A percentile compares a stretch with the other conserved stretches of the same genome.
Conservation (phyloP, 257 asterid species). For the Ajuga chamaepitys region DNA sequence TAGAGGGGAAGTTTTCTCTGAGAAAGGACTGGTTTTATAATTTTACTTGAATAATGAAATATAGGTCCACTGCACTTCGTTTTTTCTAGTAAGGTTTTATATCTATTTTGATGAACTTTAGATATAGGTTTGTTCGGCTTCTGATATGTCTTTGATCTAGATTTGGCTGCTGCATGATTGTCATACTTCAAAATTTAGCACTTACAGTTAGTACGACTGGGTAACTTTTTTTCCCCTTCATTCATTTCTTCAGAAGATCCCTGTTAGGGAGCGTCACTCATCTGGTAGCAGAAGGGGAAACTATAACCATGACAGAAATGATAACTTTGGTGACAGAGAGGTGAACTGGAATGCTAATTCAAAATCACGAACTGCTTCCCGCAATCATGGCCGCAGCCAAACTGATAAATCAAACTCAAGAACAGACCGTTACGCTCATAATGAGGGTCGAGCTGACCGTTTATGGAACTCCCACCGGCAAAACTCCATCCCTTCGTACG, state of each 20-base stretch:
- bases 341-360: slow-evolving; percentile 62
- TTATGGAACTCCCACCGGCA: slow-evolving; percentile 44
- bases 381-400: slow-evolving; percentile 57
- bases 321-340: slow-evolving; percentile 63
- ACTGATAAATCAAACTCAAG: slow-evolving; percentile 61
- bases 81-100: neutral
- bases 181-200: neutral
- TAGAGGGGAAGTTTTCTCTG: neutral
- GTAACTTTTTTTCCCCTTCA: slow-evolving; percentile 10
- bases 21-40: neutral
- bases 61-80: neutral
- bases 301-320: slow-evolving; percentile 59
- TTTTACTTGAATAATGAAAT: neutral
- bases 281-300: slow-evolving; percentile 70
- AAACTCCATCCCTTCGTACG: slow-evolving; percentile 45
- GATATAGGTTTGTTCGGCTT: slow-evolving; percentile 4
- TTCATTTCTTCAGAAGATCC: slow-evolving; percentile 48
- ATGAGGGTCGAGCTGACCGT: slow-evolving; percentile 58
- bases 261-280: slow-evolving; percentile 61
- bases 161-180: slow-evolving; percentile 1
- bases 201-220: neutral
- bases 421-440: slow-evolving; percentile 40
- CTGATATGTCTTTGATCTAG: neutral
- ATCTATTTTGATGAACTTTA: neutral
- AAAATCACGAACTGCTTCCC: slow-evolving; percentile 55